Base-by-base conservation (phyloP, 2,329 filamentous ascomycete genomes). In the Lasiodiplodia gonubiensis region DNA sequence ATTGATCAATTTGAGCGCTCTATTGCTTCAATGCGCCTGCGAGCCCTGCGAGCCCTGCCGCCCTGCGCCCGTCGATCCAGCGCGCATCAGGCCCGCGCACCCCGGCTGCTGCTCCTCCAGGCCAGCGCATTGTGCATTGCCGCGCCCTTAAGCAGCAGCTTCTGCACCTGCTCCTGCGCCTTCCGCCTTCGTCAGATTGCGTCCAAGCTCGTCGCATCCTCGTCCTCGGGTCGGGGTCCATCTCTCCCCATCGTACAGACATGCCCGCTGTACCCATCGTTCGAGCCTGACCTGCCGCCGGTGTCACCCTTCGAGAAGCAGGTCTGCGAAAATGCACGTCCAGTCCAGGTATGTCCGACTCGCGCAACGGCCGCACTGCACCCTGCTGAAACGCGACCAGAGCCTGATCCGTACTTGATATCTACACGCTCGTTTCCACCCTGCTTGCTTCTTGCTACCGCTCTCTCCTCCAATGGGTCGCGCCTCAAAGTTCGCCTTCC, bases 401-500 rank as follows among this genome's bases (percentile, higher is more conserved):
- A 35, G 64, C 51, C 46, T 66, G 46, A 48, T 35, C 23, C 37
- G 52, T 49, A 21, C 64, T 57, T 66, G 64, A 66, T 59, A 66
- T 60, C 60, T 53, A 53, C 42, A 46, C 60, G 60, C 60, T 53
- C 46, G 60, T 52, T 51, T 66, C 64, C 42, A 25, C 39, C n/a
- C 54, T 59, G 64, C 64, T 66, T 55, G 25, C 63, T 51, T 57
- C 37, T 35, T 52, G 49, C 25, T 12, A 37, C 35, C 18, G 42
- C 48, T 39, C 53, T 25, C 46, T 39, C 30, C 25, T 18, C 51
- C 37, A 27, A 68, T 68, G 67, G 67, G 63, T 37, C 61, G 61
- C 18, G 48, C 61, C 49, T 68, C 73, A 49, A 77, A 76, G 69
- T 79, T 79, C 71, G 78, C 75, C 70, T 80, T 80, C 72, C 74